Evolutionary conservation across 257 asterid genomes (phyloP).

Genomic region (Nicotiana noctiflora): DNA sequence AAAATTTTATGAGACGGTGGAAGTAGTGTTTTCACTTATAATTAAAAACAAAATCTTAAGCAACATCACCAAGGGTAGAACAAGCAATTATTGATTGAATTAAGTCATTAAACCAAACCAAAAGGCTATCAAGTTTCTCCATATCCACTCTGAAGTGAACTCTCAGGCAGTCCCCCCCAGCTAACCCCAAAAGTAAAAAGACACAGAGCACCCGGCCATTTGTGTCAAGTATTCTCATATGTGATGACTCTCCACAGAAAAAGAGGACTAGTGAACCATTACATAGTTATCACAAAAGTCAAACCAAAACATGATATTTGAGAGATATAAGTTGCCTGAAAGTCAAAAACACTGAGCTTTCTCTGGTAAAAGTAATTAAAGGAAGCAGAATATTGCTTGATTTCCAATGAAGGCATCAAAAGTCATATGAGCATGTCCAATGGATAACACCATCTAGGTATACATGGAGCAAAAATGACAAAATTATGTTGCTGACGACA

Average conservation of each 20-base stretch:
- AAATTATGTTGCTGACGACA: too few species aligned
- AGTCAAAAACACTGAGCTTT: not conserved
- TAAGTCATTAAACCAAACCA: not conserved
- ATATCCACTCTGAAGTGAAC: not conserved
- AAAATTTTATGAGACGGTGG: too few species aligned
- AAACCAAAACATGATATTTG: not conserved
- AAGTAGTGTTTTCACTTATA: not conserved
- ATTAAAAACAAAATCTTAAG: not conserved
- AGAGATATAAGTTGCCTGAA: not conserved
- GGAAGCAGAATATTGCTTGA: not conserved
- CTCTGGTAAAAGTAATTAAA: not conserved
- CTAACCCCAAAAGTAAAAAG: not conserved
- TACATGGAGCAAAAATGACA: too few species aligned
- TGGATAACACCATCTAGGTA: too few species aligned
- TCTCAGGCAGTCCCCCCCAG: not conserved
- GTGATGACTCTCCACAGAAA: not conserved
- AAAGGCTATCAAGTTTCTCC: not conserved
- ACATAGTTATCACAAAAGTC: not conserved
- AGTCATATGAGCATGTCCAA: too few species aligned
- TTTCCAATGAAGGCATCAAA: not conserved
- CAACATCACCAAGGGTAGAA: not conserved
- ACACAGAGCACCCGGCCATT: not conserved
- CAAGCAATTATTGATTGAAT: not conserved
- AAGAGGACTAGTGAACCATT: not conserved
- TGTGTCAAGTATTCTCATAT: not conserved